phyloP scores from a whole-genome alignment of 225 moss, liverwort and hornwort species.

The Takakia lepidozioides region DNA sequence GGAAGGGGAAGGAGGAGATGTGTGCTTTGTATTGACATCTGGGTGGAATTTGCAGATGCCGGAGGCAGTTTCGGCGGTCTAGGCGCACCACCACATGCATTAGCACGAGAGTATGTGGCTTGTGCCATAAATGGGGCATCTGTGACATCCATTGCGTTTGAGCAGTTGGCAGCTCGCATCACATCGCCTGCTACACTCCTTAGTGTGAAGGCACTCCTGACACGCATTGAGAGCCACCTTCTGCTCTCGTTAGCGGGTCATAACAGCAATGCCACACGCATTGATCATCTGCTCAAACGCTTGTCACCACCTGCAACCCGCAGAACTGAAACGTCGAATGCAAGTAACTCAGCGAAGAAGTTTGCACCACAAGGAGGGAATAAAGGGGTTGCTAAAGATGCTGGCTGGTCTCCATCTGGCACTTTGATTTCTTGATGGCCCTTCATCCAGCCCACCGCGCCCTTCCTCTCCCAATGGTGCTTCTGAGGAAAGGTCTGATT shows the following conservation, averaged over 20 bases:
- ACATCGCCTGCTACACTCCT: constrained; percentile 83
- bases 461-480: constrained; percentile 40
- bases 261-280: constrained; percentile 34
- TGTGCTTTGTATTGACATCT: neutral
- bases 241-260: constrained; percentile 71
- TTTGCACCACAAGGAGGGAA: constrained; percentile 7
- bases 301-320: constrained; percentile 51
- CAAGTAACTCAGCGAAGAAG: constrained; percentile 17
- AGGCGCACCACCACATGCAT: constrained; percentile 74
- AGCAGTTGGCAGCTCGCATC: constrained; percentile 86
- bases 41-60: constrained; percentile 46
- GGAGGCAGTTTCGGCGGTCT: constrained; percentile 95
- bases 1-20: neutral
- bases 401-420: constrained; percentile 3
- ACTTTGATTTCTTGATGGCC: constrained; percentile 36
- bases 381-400: constrained; percentile 27
- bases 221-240: constrained; percentile 78
- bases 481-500: constrained; percentile 28
- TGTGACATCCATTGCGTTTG: constrained; percentile 69
- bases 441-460: constrained; percentile 31
- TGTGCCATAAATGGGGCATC: constrained; percentile 76
- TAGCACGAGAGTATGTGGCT: constrained; percentile 72
- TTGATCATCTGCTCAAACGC: constrained; percentile 80
- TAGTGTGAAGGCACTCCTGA: constrained; percentile 69
- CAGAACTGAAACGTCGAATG: constrained; percentile 29